Base-by-base conservation (phyloP, 1,139 yeast species). In the Hansenula anomala region DNA sequence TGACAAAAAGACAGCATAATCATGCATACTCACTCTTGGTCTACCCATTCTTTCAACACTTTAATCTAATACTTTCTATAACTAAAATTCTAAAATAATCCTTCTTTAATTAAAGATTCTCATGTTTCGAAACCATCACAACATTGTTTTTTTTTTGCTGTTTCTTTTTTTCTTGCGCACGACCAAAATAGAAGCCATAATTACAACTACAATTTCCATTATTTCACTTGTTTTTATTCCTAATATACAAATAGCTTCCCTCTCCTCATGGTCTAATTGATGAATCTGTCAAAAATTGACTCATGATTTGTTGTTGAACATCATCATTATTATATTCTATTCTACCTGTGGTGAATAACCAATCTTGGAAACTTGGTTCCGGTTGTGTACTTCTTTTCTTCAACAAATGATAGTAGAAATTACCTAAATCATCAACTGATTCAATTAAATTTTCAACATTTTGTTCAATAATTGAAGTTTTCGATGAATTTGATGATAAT, bases 391-490 rank as follows among this genome's bases (percentile, higher is more conserved):
- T 35, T 30, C 45, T 52, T 45, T 49, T 53, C 43, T 47, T 53
- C 37, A 42, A 45, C 33, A 40, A 28, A 33, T 80, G 87, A 61
- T 80, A 81, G 67, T 85, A 85, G 69, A 83, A 81, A 64, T 82
- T 85, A 52, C 84, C 82, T 60, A 85, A 87, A 57, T 85, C 94
- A 60, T 88, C 95, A 34, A 85, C 75, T 39, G 88, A 79, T 42
- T 82, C 84, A 56, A 81, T 75, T 53, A 88, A 71, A 34, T 77
- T 75, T 58, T 86, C 95, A 47, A 83, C 74, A 52, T 72, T 71
- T 14, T 51, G 48, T 22, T 58, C 46, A 13, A 59, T 41, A 11
- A 56, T 40, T 48, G 55, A 46, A 28, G 65, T 55, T 55, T 72
- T 69, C 46, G 66, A 55, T 16, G 70, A 58, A 45, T 50, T 38